Base-by-base conservation (phyloP, 83 land plant genomes). In the Thuja plicata region DNA sequence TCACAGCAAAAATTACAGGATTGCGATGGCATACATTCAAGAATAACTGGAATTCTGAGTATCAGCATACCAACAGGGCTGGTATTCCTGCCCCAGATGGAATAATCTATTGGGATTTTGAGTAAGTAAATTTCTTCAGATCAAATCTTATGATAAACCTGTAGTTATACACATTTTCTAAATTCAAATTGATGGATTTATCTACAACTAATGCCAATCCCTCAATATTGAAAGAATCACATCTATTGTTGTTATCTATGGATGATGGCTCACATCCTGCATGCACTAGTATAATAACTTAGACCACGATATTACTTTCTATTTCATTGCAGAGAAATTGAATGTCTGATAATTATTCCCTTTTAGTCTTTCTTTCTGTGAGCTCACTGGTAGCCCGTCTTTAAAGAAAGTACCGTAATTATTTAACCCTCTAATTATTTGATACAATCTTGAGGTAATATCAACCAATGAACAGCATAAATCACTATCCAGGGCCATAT, bases 1-100 rank as follows among this genome's bases (percentile, higher is more conserved):
- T 55, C 48, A 74, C 92, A 98, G 97, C 87, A 88, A 97, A 97
- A 43, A 88, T 98, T 46, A 97, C 99, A 8, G 99, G 99, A 57
- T 93, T 98, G 94, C 95, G 93, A 21, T 92, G 89, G 90, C 87
- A 88, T 13, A 94, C 96, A 10, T 91, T 98, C 55, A 91, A 89
- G 85, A 91, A 92, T 48, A 98, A 98, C 89, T 98, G 99, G 99
- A 88, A 91, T 88, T 89, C 99, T 12, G 91, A 89, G 45, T 98
- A 97, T 89, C 99, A 98, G 86, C 91, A 89, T 8, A 98, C 99
- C 57, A 97, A 96, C 66, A 90, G 93, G 87, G 99, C 98, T 88
- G 99, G 99, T 37, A 90, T 98, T 38, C 99, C 99, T 84, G 98
- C 97, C 87, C 93, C 95, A 62, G 88, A 95, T 81, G 99, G 99